Evolutionary conservation across 1,139 yeast genomes (phyloP), one percentile per base, ranked within the genome.

Genomic region (Geotrichum histeridarum): DNA sequence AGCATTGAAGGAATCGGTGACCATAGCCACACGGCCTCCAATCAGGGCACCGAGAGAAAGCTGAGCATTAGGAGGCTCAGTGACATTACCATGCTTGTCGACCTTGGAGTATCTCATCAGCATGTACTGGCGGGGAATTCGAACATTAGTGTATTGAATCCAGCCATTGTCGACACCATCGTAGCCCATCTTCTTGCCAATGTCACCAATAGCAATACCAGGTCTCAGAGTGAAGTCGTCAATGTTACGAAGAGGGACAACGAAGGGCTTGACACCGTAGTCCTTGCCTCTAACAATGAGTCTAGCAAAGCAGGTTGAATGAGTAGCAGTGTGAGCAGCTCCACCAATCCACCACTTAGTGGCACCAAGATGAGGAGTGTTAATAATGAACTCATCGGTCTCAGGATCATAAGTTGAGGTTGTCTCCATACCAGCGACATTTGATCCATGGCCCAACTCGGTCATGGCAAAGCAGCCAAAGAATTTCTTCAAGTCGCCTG

Each of bases 271-370:
- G 61, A 88, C 95, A 55, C 96, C 96, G 67, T 86, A 83, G 70
- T 88, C 96, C 69, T 84, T 78, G 48, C 86, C 90, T 55, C 82
- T 77, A 37, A 87, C 90, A 58, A 86, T 79, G 61, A 89, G 77
- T 64, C 96, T 78, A 27, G 96, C 96, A 65, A 83, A 88, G 51
- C 80, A 83, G 37, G 84, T 80, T 15, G 87, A 75, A 70, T 88
- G 96, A 51, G 91, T 87, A 11, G 96, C 85, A 14, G 94, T 84
- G 67, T 87, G 94, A 5, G 96, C 96, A 48, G 96, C 96, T 65
- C 96, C 96, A 54, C 96, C 96, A 66, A 89, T 89, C 96, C 96
- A 89, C 96, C 96, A 89, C 71, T 89, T 89, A 52, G 96, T 88
- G 42, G 96, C 96, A 53, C 93, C 88, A 59, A 87, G 72, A 67